phyloP scores from a whole-genome alignment of 768 basidiomycete genomes.

The Termitomyces eurrhizus region DNA sequence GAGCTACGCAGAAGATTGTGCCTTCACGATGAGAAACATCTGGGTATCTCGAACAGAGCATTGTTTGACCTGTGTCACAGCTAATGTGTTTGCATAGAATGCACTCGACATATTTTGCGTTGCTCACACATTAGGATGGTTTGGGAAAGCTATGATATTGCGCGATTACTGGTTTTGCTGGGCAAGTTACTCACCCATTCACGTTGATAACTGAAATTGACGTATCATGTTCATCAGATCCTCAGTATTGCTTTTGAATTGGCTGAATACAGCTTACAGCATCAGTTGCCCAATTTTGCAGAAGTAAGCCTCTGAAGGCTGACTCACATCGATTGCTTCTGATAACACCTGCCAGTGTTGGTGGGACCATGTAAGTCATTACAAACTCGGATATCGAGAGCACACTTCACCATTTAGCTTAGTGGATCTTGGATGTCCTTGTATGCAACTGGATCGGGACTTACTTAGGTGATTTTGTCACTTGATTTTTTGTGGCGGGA shows the following conservation, averaged over 20 bases:
- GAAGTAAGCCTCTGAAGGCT: constrained; percentile 50
- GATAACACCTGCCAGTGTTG: constrained; percentile 56
- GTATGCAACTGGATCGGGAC: constrained; percentile 88
- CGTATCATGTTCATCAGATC: constrained; percentile 46
- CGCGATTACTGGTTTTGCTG: constrained; percentile 95
- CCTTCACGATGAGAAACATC: constrained; percentile 53
- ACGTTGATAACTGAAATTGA: neutral
- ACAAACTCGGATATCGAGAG: constrained; percentile 3
- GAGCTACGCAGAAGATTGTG: constrained; percentile 81
- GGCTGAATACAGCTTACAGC: constrained; percentile 84
- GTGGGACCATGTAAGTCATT: constrained; percentile 81
- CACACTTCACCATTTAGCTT: constrained; percentile 12
- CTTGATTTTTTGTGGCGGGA: constrained; percentile 2
- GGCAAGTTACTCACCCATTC: constrained; percentile 39
- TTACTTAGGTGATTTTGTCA: constrained; percentile 55
- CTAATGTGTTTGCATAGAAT: constrained; percentile 38
- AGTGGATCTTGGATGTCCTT: constrained; percentile 88
- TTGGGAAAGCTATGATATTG: constrained; percentile 86
- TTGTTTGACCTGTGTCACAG: neutral
- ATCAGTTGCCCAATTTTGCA: constrained; percentile 84
- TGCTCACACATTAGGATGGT: constrained; percentile 86
- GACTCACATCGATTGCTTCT: constrained; percentile 11
- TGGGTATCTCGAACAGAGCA: constrained; percentile 47
- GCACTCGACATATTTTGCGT: constrained; percentile 86
- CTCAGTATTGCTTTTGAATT: constrained; percentile 85